Evolutionary conservation across 1,139 yeast genomes (phyloP).

Genomic region (Taphrina confusa): DNA sequence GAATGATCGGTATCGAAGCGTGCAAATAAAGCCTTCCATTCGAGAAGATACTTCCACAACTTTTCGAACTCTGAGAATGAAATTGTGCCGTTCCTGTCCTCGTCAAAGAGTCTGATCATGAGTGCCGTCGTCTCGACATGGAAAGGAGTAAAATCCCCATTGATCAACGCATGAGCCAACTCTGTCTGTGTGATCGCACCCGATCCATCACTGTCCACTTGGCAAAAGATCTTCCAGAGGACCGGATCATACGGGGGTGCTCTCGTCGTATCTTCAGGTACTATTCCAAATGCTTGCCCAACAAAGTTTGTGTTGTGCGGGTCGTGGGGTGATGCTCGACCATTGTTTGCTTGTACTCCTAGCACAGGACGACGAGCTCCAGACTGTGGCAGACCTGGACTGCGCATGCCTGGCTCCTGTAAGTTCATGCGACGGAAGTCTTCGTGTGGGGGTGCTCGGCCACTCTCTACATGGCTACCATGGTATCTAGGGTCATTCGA

Average conservation of each 20-base stretch:
- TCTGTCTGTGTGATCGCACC: constrained; percentile 27
- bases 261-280: constrained; percentile 10
- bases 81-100: constrained; percentile 29
- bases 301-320: constrained; percentile 9
- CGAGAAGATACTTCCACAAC: constrained; percentile 68
- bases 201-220: constrained; percentile 33
- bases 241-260: constrained; percentile 27
- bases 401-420: neutral
- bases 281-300: constrained; percentile 30
- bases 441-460: neutral
- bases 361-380: constrained; percentile 12
- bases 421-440: neutral
- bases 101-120: constrained; percentile 28
- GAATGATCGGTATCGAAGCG: constrained; percentile 63
- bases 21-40: constrained; percentile 69
- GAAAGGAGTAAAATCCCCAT: constrained; percentile 24
- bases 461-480: neutral
- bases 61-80: constrained; percentile 42
- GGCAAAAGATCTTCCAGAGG: constrained; percentile 29
- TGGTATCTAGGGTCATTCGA: neutral
- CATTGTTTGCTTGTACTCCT: constrained; percentile 10
- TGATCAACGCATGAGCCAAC: constrained; percentile 19
- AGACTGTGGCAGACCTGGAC: neutral
- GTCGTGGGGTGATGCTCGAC: constrained; percentile 3
- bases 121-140: constrained; percentile 20